A percentile compares a stretch with the other conserved stretches of the same genome.
phyloP scores from a whole-genome alignment of 805 yeast genomes.

The Metschnikowia similis region DNA sequence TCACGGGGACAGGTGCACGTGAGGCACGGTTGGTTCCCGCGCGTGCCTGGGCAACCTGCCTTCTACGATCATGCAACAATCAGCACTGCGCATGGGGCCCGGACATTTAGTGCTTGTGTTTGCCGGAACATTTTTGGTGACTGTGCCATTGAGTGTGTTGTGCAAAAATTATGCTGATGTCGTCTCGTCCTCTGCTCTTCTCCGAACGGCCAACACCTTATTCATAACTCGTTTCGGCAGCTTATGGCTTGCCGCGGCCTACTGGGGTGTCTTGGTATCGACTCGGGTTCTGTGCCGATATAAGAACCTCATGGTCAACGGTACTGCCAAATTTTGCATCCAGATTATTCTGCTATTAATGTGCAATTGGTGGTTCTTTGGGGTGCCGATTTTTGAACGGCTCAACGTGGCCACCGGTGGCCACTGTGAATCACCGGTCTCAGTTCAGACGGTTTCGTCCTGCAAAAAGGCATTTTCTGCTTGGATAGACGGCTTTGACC shows the following conservation, averaged over 20 bases:
- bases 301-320: not conserved
- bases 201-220: conserved; percentile 17
- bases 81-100: not conserved
- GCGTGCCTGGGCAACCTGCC: not conserved
- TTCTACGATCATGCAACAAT: not conserved
- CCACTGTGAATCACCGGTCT: conserved; percentile 4
- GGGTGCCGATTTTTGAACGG: conserved; percentile 30
- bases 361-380: conserved; percentile 30
- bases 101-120: not conserved
- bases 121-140: conserved; percentile 15
- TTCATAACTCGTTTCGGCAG: conserved; percentile 28
- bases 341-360: conserved; percentile 10
- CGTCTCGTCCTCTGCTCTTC: conserved; percentile 12
- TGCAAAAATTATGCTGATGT: conserved; percentile 11
- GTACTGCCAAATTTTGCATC: conserved; percentile 9
- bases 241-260: conserved; percentile 25
- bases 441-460: conserved; percentile 1
- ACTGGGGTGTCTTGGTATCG: conserved; percentile 11
- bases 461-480: conserved; percentile 1
- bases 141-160: conserved; percentile 21
- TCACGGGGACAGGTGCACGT: not conserved
- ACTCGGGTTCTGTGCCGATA: not conserved
- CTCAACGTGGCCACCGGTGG: conserved; percentile 17
- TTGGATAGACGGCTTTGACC: conserved; percentile 16
- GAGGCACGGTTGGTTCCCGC: not conserved